Evolutionary conservation across 1,139 yeast species (phyloP).

Genomic region (Pichia sp.): DNA sequence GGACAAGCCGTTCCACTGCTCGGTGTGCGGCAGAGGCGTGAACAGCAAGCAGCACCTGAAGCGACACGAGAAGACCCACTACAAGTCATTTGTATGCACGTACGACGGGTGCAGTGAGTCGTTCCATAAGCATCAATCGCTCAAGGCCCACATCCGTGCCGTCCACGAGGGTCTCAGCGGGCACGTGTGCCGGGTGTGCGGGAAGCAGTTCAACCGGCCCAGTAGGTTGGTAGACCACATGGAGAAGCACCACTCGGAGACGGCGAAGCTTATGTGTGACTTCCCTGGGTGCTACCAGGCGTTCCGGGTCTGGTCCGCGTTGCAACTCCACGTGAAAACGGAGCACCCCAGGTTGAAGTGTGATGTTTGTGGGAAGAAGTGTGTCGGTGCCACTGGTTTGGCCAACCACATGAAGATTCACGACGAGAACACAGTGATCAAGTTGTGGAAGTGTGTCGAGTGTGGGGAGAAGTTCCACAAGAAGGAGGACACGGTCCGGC

Average conservation of each 20-base stretch:
- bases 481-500: conserved; percentile 42
- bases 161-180: conserved; percentile 49
- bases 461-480: conserved; percentile 43
- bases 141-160: conserved; percentile 65
- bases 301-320: conserved; percentile 72
- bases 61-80: conserved; percentile 72
- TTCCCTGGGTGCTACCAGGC: conserved; percentile 53
- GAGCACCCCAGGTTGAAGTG: conserved; percentile 73
- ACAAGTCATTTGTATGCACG: conserved; percentile 62
- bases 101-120: conserved; percentile 59
- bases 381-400: conserved; percentile 70
- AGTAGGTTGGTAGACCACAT: conserved; percentile 59
- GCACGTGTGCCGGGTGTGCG: conserved; percentile 54
- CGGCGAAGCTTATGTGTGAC: conserved; percentile 59
- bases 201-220: conserved; percentile 56
- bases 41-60: conserved; percentile 76
- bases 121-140: conserved; percentile 74
- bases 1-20: conserved; percentile 71
- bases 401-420: conserved; percentile 69
- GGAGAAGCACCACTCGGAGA: conserved; percentile 52
- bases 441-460: conserved; percentile 58
- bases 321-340: conserved; percentile 66
- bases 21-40: conserved; percentile 77
- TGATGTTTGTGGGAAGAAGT: conserved; percentile 61
- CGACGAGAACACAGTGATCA: conserved; percentile 43